Percentiles rank a stretch among this genome's conserved stretches.
Conservation (phyloP, 768 basidiomycete genomes). For the Phaeotremella skinneri region DNA sequence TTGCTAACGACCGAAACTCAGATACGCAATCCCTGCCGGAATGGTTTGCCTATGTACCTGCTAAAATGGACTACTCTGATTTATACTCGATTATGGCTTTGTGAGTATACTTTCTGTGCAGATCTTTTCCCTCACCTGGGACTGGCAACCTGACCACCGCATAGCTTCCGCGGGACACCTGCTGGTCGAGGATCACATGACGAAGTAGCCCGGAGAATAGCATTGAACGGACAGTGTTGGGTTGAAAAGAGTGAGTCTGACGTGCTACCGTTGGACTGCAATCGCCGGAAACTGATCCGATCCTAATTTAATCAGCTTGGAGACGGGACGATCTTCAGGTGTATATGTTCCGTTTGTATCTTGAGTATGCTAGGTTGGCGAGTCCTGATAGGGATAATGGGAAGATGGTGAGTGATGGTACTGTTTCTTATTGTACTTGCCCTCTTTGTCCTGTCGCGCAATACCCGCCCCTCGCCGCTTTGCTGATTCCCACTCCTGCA, state of each 20-base stretch:
- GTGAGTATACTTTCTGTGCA: slow-evolving; percentile 31
- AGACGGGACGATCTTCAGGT: slow-evolving; percentile 49
- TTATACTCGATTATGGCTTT: slow-evolving; percentile 52
- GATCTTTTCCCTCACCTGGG: neutral
- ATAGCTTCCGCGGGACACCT: slow-evolving; percentile 52
- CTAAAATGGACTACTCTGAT: slow-evolving; percentile 53
- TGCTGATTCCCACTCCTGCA: too few species aligned
- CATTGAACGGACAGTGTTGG: slow-evolving; percentile 53
- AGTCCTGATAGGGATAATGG: slow-evolving; percentile 51
- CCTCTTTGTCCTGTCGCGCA: too few species aligned
- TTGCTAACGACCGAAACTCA: slow-evolving; percentile 14
- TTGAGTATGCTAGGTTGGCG: slow-evolving; percentile 50
- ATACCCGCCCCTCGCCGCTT: too few species aligned
- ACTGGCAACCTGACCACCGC: neutral
- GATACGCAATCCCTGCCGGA: slow-evolving; percentile 51
- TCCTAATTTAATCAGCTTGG: slow-evolving; percentile 34
- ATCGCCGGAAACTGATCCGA: neutral
- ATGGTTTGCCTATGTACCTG: slow-evolving; percentile 53
- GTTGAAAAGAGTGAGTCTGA: slow-evolving; percentile 48
- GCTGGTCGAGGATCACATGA: slow-evolving; percentile 49
- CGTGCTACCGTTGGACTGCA: neutral
- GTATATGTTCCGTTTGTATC: slow-evolving; percentile 52
- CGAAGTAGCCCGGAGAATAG: slow-evolving; percentile 51
- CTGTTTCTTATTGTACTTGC: too few species aligned
- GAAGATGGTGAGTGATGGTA: slow-evolving; percentile 50